Conservation (phyloP, 345 rosid species). For the Hirschfeldia incana region DNA sequence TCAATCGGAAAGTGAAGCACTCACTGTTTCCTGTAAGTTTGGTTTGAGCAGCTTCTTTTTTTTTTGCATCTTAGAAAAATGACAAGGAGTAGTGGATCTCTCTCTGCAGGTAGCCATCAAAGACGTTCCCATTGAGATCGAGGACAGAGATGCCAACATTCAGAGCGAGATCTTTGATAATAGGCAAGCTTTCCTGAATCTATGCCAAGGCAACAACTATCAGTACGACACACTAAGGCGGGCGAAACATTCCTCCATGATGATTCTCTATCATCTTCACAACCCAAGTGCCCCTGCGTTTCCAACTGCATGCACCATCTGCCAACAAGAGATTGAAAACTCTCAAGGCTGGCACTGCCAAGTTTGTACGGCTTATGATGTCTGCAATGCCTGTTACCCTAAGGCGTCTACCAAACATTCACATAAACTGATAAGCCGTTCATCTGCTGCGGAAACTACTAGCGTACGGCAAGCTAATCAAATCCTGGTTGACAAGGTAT, state of each 20-base stretch:
- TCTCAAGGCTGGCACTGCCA: conserved; percentile 96
- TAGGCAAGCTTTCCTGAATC: conserved; percentile 88
- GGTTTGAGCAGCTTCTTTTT: not conserved
- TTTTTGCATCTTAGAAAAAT: not conserved
- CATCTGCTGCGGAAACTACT: conserved; percentile 65
- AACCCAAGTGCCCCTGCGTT: conserved; percentile 96
- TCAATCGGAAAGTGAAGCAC: conserved; percentile 73
- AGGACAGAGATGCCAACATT: conserved; percentile 80
- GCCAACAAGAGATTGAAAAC: conserved; percentile 78
- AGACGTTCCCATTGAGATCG: conserved; percentile 66
- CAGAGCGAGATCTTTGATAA: conserved; percentile 91
- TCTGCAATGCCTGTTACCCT: conserved; percentile 77
- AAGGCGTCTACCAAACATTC: conserved; percentile 76
- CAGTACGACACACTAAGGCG: conserved; percentile 92
- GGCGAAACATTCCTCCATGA: conserved; percentile 96
- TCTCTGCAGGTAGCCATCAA: conserved; percentile 55
- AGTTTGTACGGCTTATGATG: conserved; percentile 80
- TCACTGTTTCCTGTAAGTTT: conserved; percentile 59
- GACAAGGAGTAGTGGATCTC: conserved; percentile 5
- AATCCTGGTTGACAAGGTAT: conserved; percentile 4
- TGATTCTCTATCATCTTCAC: conserved; percentile 97
- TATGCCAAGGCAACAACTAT: conserved; percentile 93
- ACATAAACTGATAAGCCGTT: conserved; percentile 83
- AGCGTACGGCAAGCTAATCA: conserved; percentile 83
- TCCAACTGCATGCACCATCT: conserved; percentile 71